Base-by-base conservation (phyloP, 2,329 filamentous ascomycete species). In the Claviceps arundinis region DNA sequence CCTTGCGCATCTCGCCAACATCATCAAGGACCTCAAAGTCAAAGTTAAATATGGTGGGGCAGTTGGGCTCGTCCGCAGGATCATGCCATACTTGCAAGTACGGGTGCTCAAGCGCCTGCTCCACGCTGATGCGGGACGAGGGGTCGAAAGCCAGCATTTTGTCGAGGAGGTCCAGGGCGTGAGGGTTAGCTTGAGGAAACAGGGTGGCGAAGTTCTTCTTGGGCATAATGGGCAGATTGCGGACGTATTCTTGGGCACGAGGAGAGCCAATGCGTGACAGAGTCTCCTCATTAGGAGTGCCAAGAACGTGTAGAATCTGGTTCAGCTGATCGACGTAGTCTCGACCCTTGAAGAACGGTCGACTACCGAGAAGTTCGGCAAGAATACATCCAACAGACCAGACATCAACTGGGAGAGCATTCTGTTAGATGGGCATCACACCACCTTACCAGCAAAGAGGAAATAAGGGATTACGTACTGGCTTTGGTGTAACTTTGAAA, bases 401-500 rank as follows among this genome's bases (percentile, higher is more conserved):
- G 37, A 98, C 91, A 67, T 98, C 93, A 70, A 98, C 91, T 97
- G 44, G 4, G 34, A 46, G 26, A 19, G 11, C 16, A 37, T 43
- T n/a, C 34, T 43, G 40, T 41, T 41, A 30, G 16, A 8, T 17
- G 17, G 1, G 16, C 2, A 34, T 7, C 37, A 42, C 17, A 19
- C 14, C 41, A 22, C 41, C 0, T 11, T 13, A 4, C 3, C 17
- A 42, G 19, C 5, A 1, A 47, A 40, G 9, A 4, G 16, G 1
- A 30, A 16, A 6, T 1, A 48, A 3, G 7, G 38, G 14, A 13
- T 8, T 14, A 91, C 90, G 53, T 82, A 97, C 93, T 98, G 61
- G 93, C 93, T 89, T 98, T 98, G 63, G 93, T 98, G 71, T 98
- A 98, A 74, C 89, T 96, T 72, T 97, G 91, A 81, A 98, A 98